Evolutionary conservation across 768 basidiomycete genomes (phyloP).

Genomic region (Rhodotorula graminis): DNA sequence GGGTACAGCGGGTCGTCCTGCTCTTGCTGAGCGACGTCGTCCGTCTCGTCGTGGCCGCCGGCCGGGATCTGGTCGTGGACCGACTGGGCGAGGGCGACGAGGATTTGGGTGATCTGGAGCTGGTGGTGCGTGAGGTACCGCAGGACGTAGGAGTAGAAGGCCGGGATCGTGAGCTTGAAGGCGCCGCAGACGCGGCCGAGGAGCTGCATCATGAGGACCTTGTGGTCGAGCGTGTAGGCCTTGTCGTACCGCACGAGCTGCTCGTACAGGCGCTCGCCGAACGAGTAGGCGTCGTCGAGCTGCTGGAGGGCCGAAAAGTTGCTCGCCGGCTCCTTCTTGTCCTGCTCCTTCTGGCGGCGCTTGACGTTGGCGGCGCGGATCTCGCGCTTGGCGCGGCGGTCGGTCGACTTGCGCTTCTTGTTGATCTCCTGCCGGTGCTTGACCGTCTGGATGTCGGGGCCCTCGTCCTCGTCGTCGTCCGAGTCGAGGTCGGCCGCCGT

Average conservation of each 20-base stretch:
- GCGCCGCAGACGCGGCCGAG: conserved; percentile 86
- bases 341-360: conserved; percentile 47
- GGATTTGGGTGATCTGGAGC: conserved; percentile 83
- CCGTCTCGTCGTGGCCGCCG: background rate
- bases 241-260: conserved; percentile 79
- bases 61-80: conserved; percentile 94
- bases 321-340: conserved; percentile 43
- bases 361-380: conserved; percentile 74
- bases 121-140: conserved; percentile 85
- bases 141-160: conserved; percentile 92
- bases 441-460: conserved; percentile 64
- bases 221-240: conserved; percentile 93
- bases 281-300: conserved; percentile 89
- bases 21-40: conserved; percentile 52
- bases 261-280: conserved; percentile 88
- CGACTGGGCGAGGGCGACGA: conserved; percentile 88
- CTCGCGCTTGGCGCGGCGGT: conserved; percentile 70
- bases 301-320: conserved; percentile 93
- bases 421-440: conserved; percentile 86
- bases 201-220: conserved; percentile 93
- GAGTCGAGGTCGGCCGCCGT: conserved; percentile 61
- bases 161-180: conserved; percentile 87
- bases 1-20: conserved; percentile 58
- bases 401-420: conserved; percentile 79
- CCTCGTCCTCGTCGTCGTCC: conserved; percentile 65